Evolutionary conservation across 2,329 filamentous ascomycete species (phyloP).

Genomic region (Claviceps purpurea): DNA sequence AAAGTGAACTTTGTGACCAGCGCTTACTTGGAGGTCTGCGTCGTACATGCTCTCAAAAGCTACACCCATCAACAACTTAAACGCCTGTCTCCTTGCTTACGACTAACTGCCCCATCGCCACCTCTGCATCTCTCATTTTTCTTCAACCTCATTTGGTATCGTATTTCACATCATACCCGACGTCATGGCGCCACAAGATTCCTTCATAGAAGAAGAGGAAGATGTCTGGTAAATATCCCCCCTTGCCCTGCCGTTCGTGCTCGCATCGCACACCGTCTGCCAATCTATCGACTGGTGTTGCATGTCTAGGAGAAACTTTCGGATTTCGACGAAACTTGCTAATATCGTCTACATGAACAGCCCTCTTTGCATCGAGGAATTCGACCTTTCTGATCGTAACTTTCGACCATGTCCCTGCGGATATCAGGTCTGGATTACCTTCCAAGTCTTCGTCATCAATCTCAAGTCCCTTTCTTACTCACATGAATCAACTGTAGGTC

Average conservation of each 20-base stretch:
- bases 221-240: slow-evolving; percentile 45
- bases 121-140: slow-evolving; percentile 6
- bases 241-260: not conserved
- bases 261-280: slow-evolving; percentile 1
- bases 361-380: slow-evolving; percentile 96
- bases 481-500: slow-evolving; percentile 44
- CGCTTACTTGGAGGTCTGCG: slow-evolving; percentile 7
- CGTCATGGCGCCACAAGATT: slow-evolving; percentile 55
- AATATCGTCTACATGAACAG: slow-evolving; percentile 31
- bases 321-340: not conserved
- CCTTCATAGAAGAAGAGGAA: slow-evolving; percentile 59
- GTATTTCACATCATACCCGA: slow-evolving; percentile 8
- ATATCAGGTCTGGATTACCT: slow-evolving; percentile 61
- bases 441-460: not conserved
- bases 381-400: slow-evolving; percentile 93
- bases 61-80: slow-evolving; percentile 5
- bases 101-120: slow-evolving; percentile 4
- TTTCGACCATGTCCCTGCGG: slow-evolving; percentile 95
- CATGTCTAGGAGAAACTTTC: not conserved
- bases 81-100: slow-evolving; percentile 10
- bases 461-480: not conserved
- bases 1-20: slow-evolving; percentile 9
- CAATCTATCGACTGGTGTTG: slow-evolving; percentile 1
- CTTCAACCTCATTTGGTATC: slow-evolving; percentile 10
- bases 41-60: slow-evolving; percentile 10